Conservation (phyloP, 1,284 basidiomycete species). For the Fistulina hepatica region DNA sequence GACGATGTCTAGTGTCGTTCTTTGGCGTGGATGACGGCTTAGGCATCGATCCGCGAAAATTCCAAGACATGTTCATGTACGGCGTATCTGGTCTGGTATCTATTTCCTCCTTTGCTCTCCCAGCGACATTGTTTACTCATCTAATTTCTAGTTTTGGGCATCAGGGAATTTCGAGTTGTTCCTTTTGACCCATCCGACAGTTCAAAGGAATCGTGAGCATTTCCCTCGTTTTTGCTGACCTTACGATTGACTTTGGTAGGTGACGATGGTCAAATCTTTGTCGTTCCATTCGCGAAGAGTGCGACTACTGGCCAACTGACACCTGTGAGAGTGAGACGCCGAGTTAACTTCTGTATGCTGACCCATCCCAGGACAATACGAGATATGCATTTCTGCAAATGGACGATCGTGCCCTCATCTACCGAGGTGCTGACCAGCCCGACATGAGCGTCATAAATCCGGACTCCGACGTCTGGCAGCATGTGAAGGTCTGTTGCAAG, state of each 20-base stretch:
- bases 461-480: slow-evolving; percentile 97
- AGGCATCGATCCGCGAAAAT: slow-evolving; percentile 52
- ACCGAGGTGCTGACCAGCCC: slow-evolving; percentile 93
- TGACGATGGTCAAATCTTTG: slow-evolving; percentile 64
- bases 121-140: slow-evolving; percentile 7
- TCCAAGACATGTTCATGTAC: slow-evolving; percentile 80
- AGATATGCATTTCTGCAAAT: slow-evolving; percentile 92
- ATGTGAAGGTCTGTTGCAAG: slow-evolving; percentile 59
- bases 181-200: slow-evolving; percentile 43
- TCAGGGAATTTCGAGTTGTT: slow-evolving; percentile 85
- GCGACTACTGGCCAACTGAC: slow-evolving; percentile 87
- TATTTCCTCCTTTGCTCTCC: slow-evolving; percentile 5
- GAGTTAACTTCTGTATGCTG: neutral
- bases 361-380: slow-evolving; percentile 64
- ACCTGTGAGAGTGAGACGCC: slow-evolving; percentile 43
- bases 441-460: slow-evolving; percentile 98
- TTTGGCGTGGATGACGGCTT: slow-evolving; percentile 61
- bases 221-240: neutral
- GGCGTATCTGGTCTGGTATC: slow-evolving; percentile 58
- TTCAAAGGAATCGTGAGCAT: slow-evolving; percentile 33
- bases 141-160: slow-evolving; percentile 69
- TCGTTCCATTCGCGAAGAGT: slow-evolving; percentile 90
- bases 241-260: slow-evolving; percentile 24
- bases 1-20: slow-evolving; percentile 70
- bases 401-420: slow-evolving; percentile 92